Percentiles rank a stretch among this genome's conserved stretches.
Evolutionary conservation across 345 rosid species (phyloP).

Genomic region (Rubroshorea leprosula): DNA sequence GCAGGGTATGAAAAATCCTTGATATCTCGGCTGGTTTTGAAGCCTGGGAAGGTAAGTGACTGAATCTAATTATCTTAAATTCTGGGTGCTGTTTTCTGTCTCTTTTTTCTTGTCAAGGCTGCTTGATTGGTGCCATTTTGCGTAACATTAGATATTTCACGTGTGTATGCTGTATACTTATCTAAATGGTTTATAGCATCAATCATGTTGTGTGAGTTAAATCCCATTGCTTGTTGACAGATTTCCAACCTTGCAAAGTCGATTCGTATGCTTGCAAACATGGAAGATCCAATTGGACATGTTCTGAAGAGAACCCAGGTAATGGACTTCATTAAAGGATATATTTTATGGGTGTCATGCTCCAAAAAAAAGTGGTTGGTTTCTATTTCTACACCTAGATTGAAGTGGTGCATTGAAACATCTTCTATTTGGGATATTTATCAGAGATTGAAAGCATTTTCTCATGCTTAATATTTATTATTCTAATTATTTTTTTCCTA

Average conservation of each 20-base stretch:
- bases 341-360: too few relatives aligned
- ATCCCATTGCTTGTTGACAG: constrained; percentile 21
- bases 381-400: too few relatives aligned
- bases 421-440: too few relatives aligned
- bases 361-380: too few relatives aligned
- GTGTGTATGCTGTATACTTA: too few relatives aligned
- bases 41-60: constrained; percentile 51
- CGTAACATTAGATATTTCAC: background rate
- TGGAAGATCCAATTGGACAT: constrained; percentile 56
- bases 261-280: constrained; percentile 45
- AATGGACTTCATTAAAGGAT: background rate
- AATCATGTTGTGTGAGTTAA: background rate
- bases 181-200: too few relatives aligned
- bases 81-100: background rate
- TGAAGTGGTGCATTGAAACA: too few relatives aligned
- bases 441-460: too few relatives aligned
- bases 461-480: background rate
- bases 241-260: constrained; percentile 44
- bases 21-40: constrained; percentile 42
- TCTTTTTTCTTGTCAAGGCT: background rate
- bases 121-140: background rate
- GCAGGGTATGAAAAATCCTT: constrained; percentile 43
- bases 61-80: background rate
- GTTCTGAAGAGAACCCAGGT: constrained; percentile 18
- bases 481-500: constrained; percentile 3